Conservation (phyloP, 768 basidiomycete species). For the Trametes coccinea region DNA sequence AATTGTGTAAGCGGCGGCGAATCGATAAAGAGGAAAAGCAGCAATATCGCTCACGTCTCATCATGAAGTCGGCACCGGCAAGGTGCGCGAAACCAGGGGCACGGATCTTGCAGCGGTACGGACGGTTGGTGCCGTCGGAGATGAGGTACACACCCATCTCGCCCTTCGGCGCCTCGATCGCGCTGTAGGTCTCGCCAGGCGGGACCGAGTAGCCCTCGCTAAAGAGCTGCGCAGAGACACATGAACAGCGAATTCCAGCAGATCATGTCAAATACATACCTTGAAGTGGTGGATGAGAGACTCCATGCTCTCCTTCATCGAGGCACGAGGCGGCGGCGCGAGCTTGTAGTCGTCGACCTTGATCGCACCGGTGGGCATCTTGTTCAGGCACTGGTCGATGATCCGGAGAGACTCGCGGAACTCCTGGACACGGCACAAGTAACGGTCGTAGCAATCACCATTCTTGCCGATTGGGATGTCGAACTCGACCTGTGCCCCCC, state of each 20-base stretch:
- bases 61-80: conserved; percentile 97
- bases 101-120: conserved; percentile 96
- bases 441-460: conserved; percentile 98
- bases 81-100: conserved; percentile 96
- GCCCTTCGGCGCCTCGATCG: conserved; percentile 98
- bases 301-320: conserved; percentile 99
- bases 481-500: conserved; percentile 77
- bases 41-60: conserved; percentile 67
- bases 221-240: conserved; percentile 62
- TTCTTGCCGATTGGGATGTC: conserved; percentile 96
- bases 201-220: conserved; percentile 97
- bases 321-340: conserved; percentile 91
- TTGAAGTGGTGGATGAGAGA: conserved; percentile 99
- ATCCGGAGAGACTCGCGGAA: conserved; percentile 94
- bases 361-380: conserved; percentile 89
- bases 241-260: conserved; percentile 1
- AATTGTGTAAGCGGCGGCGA: conserved; percentile 18
- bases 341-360: conserved; percentile 99
- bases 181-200: conserved; percentile 92
- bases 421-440: conserved; percentile 96
- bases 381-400: conserved; percentile 92
- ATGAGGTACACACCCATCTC: conserved; percentile 99
- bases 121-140: conserved; percentile 95
- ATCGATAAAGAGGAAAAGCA: conserved; percentile 10
- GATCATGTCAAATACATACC: conserved; percentile 37